Base-by-base conservation (phyloP, 352 stramenopile species). In the Pythium rishiriense region DNA sequence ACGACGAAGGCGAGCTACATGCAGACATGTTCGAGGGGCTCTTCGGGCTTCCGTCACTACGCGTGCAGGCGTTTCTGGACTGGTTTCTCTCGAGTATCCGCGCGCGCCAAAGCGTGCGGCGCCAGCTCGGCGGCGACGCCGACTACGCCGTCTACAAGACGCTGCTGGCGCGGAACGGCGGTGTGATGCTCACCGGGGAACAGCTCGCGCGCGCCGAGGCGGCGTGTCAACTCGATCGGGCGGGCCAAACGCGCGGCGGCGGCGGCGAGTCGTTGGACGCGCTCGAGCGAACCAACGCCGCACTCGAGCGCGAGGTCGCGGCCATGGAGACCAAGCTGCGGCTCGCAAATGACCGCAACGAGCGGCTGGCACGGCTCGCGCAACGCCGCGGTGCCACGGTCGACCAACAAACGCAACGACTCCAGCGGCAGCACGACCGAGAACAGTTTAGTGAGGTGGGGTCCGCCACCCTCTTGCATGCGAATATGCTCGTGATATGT, bases 41-140 rank as follows among this genome's bases (percentile, higher is more conserved):
- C 9, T 79, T 79, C 24, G 72, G 62, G 28, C 54, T 82, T 9
- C 74, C 74, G 22, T 82, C 74, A 2, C 45, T 79, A 56, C 74
- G 74, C 25, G 52, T 82, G 17, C 74, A 79, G 66, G 74, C 69
- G 47, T 79, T 79, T 60, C 64, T 82, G 31, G 72, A 78, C 45
- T 82, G 74, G 74, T 78, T 82, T 33, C 15, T 78, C 39, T 48
- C 69, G 58, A 58, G 58, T 19, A 46, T 78, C 45, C 62, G 51
- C 11, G 66, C 74, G 43, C 74, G 65, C 3, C 68, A 74, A 14
- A 73, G 69, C 50, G 71, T 79, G 28, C 56, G 60, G 26, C 62
- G 49, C 9, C 62, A 70, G 24, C 62, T 81, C 39, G 14, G 10
- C 4, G 57, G 64, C 10, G 46, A n/a, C 1, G 41, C 24, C 24